Conservation (phyloP, 1,139 yeast species). For the Scheffersomyces segobiensis region DNA sequence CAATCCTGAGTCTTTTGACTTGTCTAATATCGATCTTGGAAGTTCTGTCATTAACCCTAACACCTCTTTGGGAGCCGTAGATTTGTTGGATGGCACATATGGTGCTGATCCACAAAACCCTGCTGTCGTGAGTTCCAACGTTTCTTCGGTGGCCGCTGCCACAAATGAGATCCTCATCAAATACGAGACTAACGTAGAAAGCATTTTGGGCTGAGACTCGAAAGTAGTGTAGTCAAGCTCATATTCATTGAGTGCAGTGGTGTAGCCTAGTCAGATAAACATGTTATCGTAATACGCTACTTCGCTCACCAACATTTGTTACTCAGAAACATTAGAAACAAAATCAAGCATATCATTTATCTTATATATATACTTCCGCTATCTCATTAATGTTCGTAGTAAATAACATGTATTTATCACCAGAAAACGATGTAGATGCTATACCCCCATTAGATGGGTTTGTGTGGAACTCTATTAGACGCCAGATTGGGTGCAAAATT, state of each 20-base stretch:
- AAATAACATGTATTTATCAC: too few species aligned
- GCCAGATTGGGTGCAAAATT: background rate
- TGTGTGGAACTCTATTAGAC: background rate
- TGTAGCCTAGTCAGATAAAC: background rate
- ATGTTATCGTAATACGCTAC: background rate
- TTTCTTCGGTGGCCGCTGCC: background rate
- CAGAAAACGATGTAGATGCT: too few species aligned
- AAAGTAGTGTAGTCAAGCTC: background rate
- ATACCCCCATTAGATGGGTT: too few species aligned
- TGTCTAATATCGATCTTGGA: background rate
- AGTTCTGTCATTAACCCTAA: slow-evolving; percentile 2
- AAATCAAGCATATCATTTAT: background rate
- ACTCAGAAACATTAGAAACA: background rate
- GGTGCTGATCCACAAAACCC: slow-evolving; percentile 11
- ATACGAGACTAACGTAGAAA: background rate
- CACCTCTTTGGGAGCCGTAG: slow-evolving; percentile 18
- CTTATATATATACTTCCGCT: background rate
- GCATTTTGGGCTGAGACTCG: background rate
- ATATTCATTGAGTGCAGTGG: background rate
- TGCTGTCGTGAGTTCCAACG: background rate
- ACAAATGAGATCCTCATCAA: background rate
- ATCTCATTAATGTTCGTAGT: background rate
- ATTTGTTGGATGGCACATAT: slow-evolving; percentile 27
- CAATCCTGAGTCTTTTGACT: background rate
- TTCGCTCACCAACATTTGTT: background rate